A percentile compares a stretch with the other conserved stretches of the same genome.
Conservation (phyloP, 1,139 yeast genomes). For the Debaryomyces sp. region DNA sequence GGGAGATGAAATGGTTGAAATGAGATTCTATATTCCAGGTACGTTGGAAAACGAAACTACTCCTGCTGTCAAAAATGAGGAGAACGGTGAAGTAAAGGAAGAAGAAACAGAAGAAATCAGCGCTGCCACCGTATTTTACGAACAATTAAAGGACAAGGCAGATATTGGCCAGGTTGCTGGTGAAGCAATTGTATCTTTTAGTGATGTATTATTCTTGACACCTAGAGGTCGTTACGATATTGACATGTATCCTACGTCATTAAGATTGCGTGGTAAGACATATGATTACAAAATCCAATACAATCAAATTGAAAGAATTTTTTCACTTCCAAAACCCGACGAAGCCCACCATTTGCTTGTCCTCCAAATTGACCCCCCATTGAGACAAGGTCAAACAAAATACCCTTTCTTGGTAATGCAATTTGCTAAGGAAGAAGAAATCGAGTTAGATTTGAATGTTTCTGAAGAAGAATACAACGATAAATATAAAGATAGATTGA, state of each 20-base stretch:
- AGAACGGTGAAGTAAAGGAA: slow-evolving; percentile 37
- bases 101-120: slow-evolving; percentile 60
- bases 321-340: slow-evolving; percentile 92
- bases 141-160: slow-evolving; percentile 91
- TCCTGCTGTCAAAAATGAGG: slow-evolving; percentile 28
- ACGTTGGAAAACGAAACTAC: slow-evolving; percentile 54
- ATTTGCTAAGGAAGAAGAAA: slow-evolving; percentile 85
- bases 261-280: slow-evolving; percentile 95
- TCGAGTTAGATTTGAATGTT: slow-evolving; percentile 85
- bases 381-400: slow-evolving; percentile 88
- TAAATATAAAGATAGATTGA: slow-evolving; percentile 76
- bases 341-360: slow-evolving; percentile 87
- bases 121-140: slow-evolving; percentile 86
- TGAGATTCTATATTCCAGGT: slow-evolving; percentile 93
- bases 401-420: slow-evolving; percentile 92
- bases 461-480: slow-evolving; percentile 79
- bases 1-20: slow-evolving; percentile 94
- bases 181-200: slow-evolving; percentile 93
- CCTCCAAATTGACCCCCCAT: slow-evolving; percentile 92
- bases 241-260: slow-evolving; percentile 85
- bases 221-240: slow-evolving; percentile 99
- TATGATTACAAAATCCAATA: slow-evolving; percentile 96
- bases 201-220: slow-evolving; percentile 88
- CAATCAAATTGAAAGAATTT: slow-evolving; percentile 85
- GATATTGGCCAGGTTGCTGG: slow-evolving; percentile 95